These are phyloP conservation scores for Mycena maculata DNA, from an alignment of 768 basidiomycete species.

Conservation along the genomic window DNA sequence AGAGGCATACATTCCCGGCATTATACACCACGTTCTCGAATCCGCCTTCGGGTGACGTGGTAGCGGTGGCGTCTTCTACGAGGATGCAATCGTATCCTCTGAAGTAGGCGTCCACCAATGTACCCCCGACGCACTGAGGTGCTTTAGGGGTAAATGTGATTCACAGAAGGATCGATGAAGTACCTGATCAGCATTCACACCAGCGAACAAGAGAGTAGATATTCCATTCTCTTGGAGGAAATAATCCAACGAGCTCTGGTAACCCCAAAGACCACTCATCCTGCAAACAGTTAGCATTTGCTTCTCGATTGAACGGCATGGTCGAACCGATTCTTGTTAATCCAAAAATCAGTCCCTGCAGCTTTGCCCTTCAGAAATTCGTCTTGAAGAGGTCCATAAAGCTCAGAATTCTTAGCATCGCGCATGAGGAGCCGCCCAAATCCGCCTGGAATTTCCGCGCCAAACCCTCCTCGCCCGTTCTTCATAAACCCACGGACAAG, in stretches of 20 bases:
- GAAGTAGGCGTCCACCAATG: conserved; percentile 71
- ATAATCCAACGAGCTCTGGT: conserved; percentile 69
- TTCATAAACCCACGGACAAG: conserved; percentile 67
- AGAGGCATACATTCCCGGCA: conserved; percentile 58
- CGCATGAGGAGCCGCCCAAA: conserved; percentile 73
- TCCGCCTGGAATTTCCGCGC: conserved; percentile 61
- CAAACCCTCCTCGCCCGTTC: conserved; percentile 62
- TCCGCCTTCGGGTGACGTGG: conserved; percentile 68
- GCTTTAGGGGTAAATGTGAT: too few species aligned
- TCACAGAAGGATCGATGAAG: too few species aligned
- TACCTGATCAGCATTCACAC: conserved; percentile 78
- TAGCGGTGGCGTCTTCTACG: conserved; percentile 69
- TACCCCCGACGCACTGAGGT: conserved; percentile 71
- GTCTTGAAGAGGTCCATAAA: conserved; percentile 72
- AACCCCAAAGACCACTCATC: conserved; percentile 76
- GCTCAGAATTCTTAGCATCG: conserved; percentile 64
- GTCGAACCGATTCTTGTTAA: conserved; percentile 73
- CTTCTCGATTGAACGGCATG: background rate
- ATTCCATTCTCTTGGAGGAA: conserved; percentile 74
- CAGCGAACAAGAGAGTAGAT: conserved; percentile 69
- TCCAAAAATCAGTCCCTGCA: conserved; percentile 74
- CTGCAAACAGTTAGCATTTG: conserved; percentile 43
- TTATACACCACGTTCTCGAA: conserved; percentile 71
- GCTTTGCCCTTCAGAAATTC: conserved; percentile 64
- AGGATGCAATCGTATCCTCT: conserved; percentile 73